Conservation (phyloP, 2,329 filamentous ascomycete species). For the Neonectria ditissima region DNA sequence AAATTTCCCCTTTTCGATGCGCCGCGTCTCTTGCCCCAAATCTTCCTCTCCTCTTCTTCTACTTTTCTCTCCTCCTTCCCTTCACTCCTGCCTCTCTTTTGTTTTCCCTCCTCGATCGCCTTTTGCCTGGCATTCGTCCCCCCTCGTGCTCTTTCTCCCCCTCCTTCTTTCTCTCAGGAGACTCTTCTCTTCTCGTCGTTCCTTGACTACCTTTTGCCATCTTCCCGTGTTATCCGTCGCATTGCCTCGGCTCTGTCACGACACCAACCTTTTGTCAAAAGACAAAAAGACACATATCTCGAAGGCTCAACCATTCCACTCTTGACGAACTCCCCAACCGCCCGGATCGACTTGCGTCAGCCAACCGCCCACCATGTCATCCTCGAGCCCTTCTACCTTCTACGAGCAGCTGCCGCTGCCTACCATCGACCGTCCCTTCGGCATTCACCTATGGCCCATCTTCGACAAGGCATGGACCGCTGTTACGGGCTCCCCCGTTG, state of each 20-base stretch:
- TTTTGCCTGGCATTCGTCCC: conserved; percentile 34
- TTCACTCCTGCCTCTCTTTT: conserved; percentile 46
- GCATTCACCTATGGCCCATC: conserved; percentile 90
- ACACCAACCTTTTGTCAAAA: conserved; percentile 10
- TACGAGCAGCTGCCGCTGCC: conserved; percentile 74
- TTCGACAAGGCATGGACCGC: conserved; percentile 88
- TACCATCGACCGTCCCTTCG: conserved; percentile 91
- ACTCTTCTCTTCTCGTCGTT: conserved; percentile 53
- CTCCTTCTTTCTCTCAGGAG: conserved; percentile 40
- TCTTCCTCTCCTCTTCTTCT: conserved; percentile 33
- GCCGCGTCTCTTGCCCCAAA: conserved; percentile 41
- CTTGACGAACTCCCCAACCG: conserved; percentile 7
- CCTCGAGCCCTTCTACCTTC: conserved; percentile 56
- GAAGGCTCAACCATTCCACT: background rate
- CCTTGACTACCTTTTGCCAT: conserved; percentile 45
- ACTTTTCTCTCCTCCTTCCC: conserved; percentile 44
- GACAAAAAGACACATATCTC: conserved; percentile 16
- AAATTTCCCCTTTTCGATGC: conserved; percentile 55
- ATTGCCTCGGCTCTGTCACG: conserved; percentile 36
- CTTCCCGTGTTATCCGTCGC: conserved; percentile 45
- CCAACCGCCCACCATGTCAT: conserved; percentile 51
- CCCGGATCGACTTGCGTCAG: conserved; percentile 27
- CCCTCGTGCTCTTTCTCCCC: conserved; percentile 11
- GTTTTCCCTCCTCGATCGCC: conserved; percentile 41
- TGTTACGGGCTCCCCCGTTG: conserved; percentile 82